A percentile compares a stretch with the other conserved stretches of the same genome.
Evolutionary conservation across 1,284 basidiomycete species (phyloP).

Genomic region (Bjerkandera adusta): DNA sequence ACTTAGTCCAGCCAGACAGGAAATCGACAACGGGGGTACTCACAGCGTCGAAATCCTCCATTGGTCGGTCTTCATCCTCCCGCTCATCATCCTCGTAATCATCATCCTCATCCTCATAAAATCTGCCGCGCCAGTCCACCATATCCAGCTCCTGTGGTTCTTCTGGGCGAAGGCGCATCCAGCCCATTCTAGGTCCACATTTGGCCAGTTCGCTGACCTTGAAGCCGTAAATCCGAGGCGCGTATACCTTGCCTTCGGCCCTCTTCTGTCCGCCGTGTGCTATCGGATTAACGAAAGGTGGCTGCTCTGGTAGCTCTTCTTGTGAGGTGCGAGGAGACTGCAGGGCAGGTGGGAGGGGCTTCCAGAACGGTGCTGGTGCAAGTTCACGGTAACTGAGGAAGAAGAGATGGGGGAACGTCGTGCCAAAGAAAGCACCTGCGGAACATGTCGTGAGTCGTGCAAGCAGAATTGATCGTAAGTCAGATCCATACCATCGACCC

Average conservation of each 20-base stretch:
- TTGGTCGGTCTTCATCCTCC: constrained; percentile 66
- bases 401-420: constrained; percentile 96
- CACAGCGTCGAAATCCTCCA: constrained; percentile 84
- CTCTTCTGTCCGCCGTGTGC: constrained; percentile 85
- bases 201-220: constrained; percentile 83
- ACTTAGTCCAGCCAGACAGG: too few species aligned
- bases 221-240: constrained; percentile 93
- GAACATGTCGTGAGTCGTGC: constrained; percentile 8
- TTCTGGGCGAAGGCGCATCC: constrained; percentile 87
- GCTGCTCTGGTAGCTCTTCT: constrained; percentile 13
- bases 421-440: constrained; percentile 96
- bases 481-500: constrained; percentile 80
- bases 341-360: constrained; percentile 51
- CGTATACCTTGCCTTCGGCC: constrained; percentile 84
- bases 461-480: not conserved
- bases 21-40: too few species aligned
- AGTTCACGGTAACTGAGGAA: constrained; percentile 97
- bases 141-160: constrained; percentile 77
- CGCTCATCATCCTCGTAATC: constrained; percentile 58
- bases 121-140: constrained; percentile 85
- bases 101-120: constrained; percentile 78
- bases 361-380: constrained; percentile 85
- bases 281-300: constrained; percentile 78
- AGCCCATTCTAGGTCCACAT: constrained; percentile 95
- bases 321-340: constrained; percentile 46